Evolutionary conservation across 192 early-diverging fungal species (phyloP), one percentile per base, ranked within the genome.

Genomic region (Coemansia asiatica): DNA sequence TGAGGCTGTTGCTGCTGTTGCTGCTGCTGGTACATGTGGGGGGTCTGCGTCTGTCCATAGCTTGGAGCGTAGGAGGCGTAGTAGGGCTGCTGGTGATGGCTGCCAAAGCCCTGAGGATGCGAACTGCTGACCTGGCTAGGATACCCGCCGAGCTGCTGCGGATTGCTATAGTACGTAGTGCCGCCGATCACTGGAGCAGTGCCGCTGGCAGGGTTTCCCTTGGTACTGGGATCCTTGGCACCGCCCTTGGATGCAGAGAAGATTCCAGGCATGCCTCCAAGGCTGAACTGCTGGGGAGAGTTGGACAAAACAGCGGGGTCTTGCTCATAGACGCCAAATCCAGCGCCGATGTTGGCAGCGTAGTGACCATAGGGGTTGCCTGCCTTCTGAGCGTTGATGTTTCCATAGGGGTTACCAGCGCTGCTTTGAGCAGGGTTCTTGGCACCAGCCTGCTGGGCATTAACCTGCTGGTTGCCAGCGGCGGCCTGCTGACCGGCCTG

Each of bases 101-200:
- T 53, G 58, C 60, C 29, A 54, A 61, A 71, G 25, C 63, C 59
- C 46, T 75, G 72, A 10, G 78, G 72, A 23, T 79, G 68, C 29
- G 69, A 51, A 60, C 33, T 69, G 64, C 63, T 81, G 55, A 60
- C 54, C 63, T 81, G 78, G 69, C 69, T 71, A 10, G 78, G 73
- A 40, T 81, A 81, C 13, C 78, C 69, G 38, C 68, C 71, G 19
- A 68, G 61, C 68, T 79, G 78, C 58, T 81, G 78, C 28, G 78
- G 78, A n/a, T 68, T 68, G 67, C 64, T 75, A 69, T 81, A 81
- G 73, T 81, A 81, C 1, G 78, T 75, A n/a, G 78, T 81, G 19
- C 78, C 78, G 38, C 78, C 78, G 16, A 81, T 75, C 26, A 75
- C 73, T 4, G 78, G 69, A 29, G 78, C 78, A 22, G 68, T 68